Evolutionary conservation across 1,284 basidiomycete species (phyloP), one percentile per base, ranked within the genome.

Genomic region (Naganishia cerealis): DNA sequence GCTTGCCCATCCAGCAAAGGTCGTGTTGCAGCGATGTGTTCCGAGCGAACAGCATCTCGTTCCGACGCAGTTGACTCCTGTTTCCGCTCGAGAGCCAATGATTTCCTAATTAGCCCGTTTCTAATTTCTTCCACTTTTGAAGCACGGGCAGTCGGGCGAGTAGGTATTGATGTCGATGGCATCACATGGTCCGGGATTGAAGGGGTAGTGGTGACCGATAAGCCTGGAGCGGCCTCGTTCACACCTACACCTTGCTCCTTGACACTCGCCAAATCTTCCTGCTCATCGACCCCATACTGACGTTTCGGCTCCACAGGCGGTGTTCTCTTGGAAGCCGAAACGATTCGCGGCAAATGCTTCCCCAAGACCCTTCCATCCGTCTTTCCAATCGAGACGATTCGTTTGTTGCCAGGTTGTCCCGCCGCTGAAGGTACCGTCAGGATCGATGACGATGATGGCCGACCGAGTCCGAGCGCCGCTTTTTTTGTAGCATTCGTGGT

Each of bases 301-400:
- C 46, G 46, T 50, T 24, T 21, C 56, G 38, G 10, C 24, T 46
- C 26, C 21, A 18, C 33, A 42, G 9, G 13, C 50, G 15, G 26
- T 18, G 9, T 1, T 24, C 24, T 63, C 57, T 38, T 29, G 26
- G 26, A 13, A 10, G 78, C 80, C 6, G 78, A 80, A 8, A 79
- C 81, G 18, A 82, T 80, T 18, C 81, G 73, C 24, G 81, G 81
- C 62, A 82, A 62, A 72, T 82, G 81, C 55, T 78, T 73, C 26
- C 81, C 81, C 5, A 82, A 74, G 5, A 75, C 72, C n/a, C 80
- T 72, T 12, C 74, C 66, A 67, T 81, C 80, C 9, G 73, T 72
- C 43, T 71, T 71, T 29, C 75, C 76, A 36, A 79, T 75, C 4
- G 77, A 79, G 4, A 76, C 75, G 63, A 78, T 77, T 56, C 67